Base-by-base conservation (phyloP, 768 basidiomycete species). In the Tylopilus sp. region DNA sequence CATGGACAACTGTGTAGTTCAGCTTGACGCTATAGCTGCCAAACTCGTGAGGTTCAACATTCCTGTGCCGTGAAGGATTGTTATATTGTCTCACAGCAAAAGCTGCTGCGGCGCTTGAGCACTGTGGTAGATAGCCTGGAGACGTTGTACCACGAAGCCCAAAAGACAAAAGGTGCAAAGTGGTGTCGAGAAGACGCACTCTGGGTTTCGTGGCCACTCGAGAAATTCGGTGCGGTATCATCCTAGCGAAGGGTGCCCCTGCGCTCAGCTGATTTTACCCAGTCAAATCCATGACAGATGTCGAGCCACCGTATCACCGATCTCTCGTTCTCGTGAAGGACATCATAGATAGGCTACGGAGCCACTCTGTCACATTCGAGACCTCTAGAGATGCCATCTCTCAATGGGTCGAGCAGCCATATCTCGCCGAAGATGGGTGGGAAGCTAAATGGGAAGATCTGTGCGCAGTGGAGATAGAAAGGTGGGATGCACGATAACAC, bases 141-240 rank as follows among this genome's bases (percentile, higher is more conserved):
- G 54, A 62, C 68, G 3, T 64, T 89, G 3, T 69, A 90, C 13
- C 71, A 79, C 26, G 90, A 92, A 38, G 87, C 88, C 3, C 78
- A 83, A 61, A 87, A 79, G 65, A 68, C 72, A 16, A 90, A 87
- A 66, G 89, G 90, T 0, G 84, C 81, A 72, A 72, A 76, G 55
- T 91, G 87, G 85, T 84, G 81, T 3, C 76, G 78, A 13, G 74
- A 81, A 57, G 87, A 91, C 54, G 84, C 87, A 1, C 72, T 92
- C 40, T 92, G 90, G 90, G 71, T 80, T 24, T 90, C 89, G 12
- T 92, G 90, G 90, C 75, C 90, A 0, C 70, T 92, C 25, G 85
- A 87, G 59, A 86, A 81, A 68, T 90, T 92, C 52, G 87, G 90
- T 87, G 54, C 37, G 75, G 64, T 47, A 19, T 30, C 36, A 40